phyloP scores from a whole-genome alignment of 805 yeast genomes.

The Candida maesae region DNA sequence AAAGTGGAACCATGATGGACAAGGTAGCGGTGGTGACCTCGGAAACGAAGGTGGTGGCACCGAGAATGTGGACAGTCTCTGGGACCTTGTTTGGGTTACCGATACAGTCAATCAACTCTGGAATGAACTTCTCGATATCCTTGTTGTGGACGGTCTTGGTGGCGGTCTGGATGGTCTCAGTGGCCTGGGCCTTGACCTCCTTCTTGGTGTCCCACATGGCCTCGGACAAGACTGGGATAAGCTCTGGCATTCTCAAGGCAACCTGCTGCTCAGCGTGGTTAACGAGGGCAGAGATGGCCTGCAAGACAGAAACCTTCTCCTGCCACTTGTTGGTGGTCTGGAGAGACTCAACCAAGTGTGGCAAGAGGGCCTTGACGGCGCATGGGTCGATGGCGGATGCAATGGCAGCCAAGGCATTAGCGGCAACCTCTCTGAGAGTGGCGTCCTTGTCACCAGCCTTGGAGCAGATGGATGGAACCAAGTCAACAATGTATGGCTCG shows the following conservation, averaged over 20 bases:
- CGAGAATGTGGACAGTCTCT: slow-evolving; percentile 97
- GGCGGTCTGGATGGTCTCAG: slow-evolving; percentile 90
- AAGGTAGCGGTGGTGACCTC: slow-evolving; percentile 99
- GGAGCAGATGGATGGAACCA: slow-evolving; percentile 65
- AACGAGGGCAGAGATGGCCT: slow-evolving; percentile 81
- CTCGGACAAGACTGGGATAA: slow-evolving; percentile 97
- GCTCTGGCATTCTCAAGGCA: slow-evolving; percentile 99
- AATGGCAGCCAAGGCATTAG: slow-evolving; percentile 71
- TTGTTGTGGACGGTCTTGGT: slow-evolving; percentile 98
- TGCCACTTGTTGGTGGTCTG: slow-evolving; percentile 88
- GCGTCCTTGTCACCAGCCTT: slow-evolving; percentile 90
- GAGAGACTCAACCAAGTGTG: slow-evolving; percentile 69
- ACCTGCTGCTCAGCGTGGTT: slow-evolving; percentile 93
- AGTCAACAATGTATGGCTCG: slow-evolving; percentile 89
- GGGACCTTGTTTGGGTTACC: slow-evolving; percentile 97
- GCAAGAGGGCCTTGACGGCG: slow-evolving; percentile 86
- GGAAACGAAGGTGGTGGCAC: slow-evolving; percentile 99
- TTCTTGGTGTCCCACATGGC: slow-evolving; percentile 99
- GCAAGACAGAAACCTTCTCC: slow-evolving; percentile 89
- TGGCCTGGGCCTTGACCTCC: slow-evolving; percentile 96
- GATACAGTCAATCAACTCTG: slow-evolving; percentile 94
- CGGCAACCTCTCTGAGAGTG: slow-evolving; percentile 69
- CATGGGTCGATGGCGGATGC: slow-evolving; percentile 85
- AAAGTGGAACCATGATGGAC: slow-evolving; percentile 98
- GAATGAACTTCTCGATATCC: slow-evolving; percentile 99